Conservation (phyloP, 202 grass and related monocot genomes). For the Setaria italica region DNA sequence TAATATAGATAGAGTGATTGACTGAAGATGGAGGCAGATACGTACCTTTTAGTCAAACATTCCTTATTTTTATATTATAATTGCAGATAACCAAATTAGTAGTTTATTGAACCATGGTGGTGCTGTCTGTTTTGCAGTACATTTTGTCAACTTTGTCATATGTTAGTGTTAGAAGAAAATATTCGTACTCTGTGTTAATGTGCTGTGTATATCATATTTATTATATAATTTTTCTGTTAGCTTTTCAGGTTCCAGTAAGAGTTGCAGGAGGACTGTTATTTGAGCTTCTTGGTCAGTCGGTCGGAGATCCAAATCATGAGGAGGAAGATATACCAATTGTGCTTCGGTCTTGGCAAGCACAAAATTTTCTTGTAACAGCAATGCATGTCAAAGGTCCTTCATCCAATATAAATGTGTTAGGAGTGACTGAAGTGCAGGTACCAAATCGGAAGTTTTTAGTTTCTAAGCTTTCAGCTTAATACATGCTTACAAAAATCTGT, state of each 20-base stretch:
- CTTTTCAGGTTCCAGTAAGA: conserved; percentile 86
- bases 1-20: not conserved
- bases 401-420: conserved; percentile 69
- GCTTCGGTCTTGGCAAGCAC: conserved; percentile 76
- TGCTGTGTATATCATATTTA: conserved; percentile 45
- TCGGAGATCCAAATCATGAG: conserved; percentile 71
- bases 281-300: conserved; percentile 88
- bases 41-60: not conserved
- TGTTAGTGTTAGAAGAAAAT: not conserved
- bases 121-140: not conserved
- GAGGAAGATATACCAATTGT: conserved; percentile 90
- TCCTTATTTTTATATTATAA: conserved; percentile 18
- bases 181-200: conserved; percentile 39
- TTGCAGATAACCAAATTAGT: not conserved
- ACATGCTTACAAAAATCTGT: conserved; percentile 43
- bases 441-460: not conserved
- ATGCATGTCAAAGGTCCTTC: conserved; percentile 86
- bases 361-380: conserved; percentile 78
- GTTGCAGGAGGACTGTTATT: conserved; percentile 81
- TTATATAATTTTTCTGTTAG: conserved; percentile 51
- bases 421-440: conserved; percentile 96
- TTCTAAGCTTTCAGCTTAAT: conserved; percentile 31
- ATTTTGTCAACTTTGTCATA: conserved; percentile 9
- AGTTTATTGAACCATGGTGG: conserved; percentile 25
- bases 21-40: conserved; percentile 12